These are phyloP conservation scores for Acanthamoeba healyi DNA, from an alignment of 208 protist genomes.

Conservation along the genomic window DNA sequence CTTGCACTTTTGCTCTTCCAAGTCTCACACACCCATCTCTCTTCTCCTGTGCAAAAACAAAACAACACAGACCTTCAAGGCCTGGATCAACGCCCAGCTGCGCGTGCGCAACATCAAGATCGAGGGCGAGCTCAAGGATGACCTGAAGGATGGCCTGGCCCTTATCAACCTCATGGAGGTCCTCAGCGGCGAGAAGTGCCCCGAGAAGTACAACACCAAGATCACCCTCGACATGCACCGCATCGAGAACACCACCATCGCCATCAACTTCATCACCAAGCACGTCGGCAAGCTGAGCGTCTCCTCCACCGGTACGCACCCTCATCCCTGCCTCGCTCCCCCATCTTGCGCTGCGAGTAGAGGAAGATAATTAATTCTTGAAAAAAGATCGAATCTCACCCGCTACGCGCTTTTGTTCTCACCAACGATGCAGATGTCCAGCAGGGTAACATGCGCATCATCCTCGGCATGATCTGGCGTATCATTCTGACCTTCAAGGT, in stretches of 20 bases:
- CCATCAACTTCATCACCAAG: conserved; percentile 80
- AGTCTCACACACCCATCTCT: too few species aligned
- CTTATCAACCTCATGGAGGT: conserved; percentile 76
- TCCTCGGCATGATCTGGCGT: conserved; percentile 87
- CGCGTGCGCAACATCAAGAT: conserved; percentile 77
- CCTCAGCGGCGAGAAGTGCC: conserved; percentile 65
- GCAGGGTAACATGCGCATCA: conserved; percentile 77
- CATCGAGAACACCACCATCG: conserved; percentile 60
- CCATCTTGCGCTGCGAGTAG: too few species aligned
- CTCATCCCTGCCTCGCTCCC: not conserved
- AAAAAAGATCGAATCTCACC: too few species aligned
- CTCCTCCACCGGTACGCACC: not conserved
- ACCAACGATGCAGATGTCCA: conserved; percentile 54
- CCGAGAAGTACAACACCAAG: conserved; percentile 67
- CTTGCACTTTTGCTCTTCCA: not conserved
- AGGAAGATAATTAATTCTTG: not conserved
- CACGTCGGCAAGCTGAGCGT: conserved; percentile 78
- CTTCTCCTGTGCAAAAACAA: not conserved
- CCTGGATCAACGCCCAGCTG: conserved; percentile 86
- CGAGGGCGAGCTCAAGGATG: conserved; percentile 73
- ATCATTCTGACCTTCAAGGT: conserved; percentile 85
- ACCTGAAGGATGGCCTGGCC: conserved; percentile 82
- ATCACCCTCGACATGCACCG: conserved; percentile 56
- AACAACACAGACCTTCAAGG: conserved; percentile 80
- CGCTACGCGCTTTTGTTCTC: too few species aligned